These are phyloP conservation scores for Lactarius psammicola DNA, from an alignment of 768 basidiomycete genomes.

Conservation along the genomic window DNA sequence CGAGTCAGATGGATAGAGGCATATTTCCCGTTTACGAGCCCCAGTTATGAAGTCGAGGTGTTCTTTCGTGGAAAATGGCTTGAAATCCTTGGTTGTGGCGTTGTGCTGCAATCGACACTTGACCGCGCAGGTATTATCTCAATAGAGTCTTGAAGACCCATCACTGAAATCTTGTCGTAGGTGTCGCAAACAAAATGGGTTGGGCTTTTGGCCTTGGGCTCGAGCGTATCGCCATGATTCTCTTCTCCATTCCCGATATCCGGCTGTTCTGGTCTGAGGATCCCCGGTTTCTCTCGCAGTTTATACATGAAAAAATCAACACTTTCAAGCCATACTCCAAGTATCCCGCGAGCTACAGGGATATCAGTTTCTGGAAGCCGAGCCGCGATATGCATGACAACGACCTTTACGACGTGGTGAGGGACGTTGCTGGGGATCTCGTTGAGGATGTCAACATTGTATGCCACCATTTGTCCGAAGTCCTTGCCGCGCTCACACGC, in stretches of 20 bases:
- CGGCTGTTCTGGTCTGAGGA: slow-evolving; percentile 96
- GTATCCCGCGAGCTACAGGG: slow-evolving; percentile 91
- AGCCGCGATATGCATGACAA: slow-evolving; percentile 75
- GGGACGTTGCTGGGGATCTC: slow-evolving; percentile 89
- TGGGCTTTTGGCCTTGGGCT: slow-evolving; percentile 99
- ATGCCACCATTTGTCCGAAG: slow-evolving; percentile 30
- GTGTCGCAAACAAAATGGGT: slow-evolving; percentile 77
- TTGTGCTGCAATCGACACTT: slow-evolving; percentile 85
- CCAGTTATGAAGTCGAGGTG: slow-evolving; percentile 97
- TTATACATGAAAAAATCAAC: slow-evolving; percentile 69
- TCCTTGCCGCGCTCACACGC: slow-evolving; percentile 13
- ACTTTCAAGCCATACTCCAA: slow-evolving; percentile 90
- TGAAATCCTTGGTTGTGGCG: slow-evolving; percentile 92
- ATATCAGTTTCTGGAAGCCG: slow-evolving; percentile 91
- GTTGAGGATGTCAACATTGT: slow-evolving; percentile 90
- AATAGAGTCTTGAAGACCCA: background rate
- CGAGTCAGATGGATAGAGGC: slow-evolving; percentile 96
- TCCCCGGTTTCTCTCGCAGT: slow-evolving; percentile 83
- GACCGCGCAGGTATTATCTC: slow-evolving; percentile 73
- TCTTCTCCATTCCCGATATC: slow-evolving; percentile 96
- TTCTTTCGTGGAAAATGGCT: slow-evolving; percentile 96
- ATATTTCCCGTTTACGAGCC: slow-evolving; percentile 96
- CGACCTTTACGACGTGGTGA: slow-evolving; percentile 93
- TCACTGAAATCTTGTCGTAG: slow-evolving; percentile 39
- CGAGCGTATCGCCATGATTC: slow-evolving; percentile 96